Evolutionary conservation across 345 rosid species (phyloP), one percentile per base, ranked within the genome.

Genomic region (Euclidium syriacum): DNA sequence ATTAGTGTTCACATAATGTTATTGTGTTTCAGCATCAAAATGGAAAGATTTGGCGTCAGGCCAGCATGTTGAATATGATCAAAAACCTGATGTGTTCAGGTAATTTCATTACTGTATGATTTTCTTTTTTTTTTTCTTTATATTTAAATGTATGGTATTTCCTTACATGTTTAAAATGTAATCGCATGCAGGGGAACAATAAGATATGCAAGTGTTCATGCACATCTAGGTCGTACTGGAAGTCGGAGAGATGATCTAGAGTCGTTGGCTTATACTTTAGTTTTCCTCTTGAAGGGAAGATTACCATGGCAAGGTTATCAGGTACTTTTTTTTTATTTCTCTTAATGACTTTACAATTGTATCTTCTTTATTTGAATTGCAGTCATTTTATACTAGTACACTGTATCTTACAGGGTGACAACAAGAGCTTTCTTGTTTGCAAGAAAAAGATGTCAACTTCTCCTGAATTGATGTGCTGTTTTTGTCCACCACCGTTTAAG

Each of bases 221-320:
- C 97, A 8, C 98, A 92, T 81, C 77, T 89, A 67, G 98, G 98
- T 64, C 83, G 98, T 38, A 85, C 96, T 39, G 88, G 91, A 60
- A 92, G 97, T 72, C 75, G 96, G 16, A 85, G 98, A 64, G 98
- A 92, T 73, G 98, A 92, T 80, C 85, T 92, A 7, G 98, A 92
- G 83, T 92, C 98, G 5, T 77, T 92, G 76, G 98, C 98, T 15
- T 92, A 92, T 72, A 92, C 98, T 1, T 76, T 92, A 58, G 76
- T 92, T 52, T 92, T 92, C 65, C 95, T 92, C 43, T 68, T 86
- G 51, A 84, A 77, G 46, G 98, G 98, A 48, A 86, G 96, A 41
- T 77, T 92, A 75, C 97, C 98, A 20, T 92, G 98, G 98, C 98
- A 92, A 70, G 98, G 98, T n/a, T 92, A 80, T 68, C 95, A 90